Conservation (phyloP, 768 basidiomycete genomes). For the Russula sp. region DNA sequence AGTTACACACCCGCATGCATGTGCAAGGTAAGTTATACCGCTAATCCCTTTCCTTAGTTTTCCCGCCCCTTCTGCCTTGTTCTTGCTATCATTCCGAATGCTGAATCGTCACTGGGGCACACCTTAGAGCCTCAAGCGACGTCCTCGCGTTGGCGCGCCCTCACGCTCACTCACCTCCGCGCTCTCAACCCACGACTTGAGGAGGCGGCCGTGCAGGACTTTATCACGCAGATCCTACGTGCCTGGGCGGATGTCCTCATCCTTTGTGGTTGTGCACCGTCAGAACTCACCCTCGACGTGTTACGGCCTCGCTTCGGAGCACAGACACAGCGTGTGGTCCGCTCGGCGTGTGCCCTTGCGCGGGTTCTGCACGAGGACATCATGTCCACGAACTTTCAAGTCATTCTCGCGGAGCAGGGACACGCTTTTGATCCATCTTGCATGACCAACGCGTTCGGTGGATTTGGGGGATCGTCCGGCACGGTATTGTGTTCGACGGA, state of each 20-base stretch:
- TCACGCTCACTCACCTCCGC: constrained; percentile 66
- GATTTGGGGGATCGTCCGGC: constrained; percentile 41
- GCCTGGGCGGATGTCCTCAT: constrained; percentile 66
- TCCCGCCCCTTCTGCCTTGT: constrained; percentile 25
- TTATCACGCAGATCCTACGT: constrained; percentile 66
- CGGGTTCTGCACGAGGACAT: constrained; percentile 66
- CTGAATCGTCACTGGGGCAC: constrained; percentile 13
- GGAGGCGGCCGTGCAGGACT: constrained; percentile 63
- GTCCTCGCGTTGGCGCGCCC: constrained; percentile 69
- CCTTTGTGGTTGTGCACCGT: constrained; percentile 48
- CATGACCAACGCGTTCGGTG: constrained; percentile 62
- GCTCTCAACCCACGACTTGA: constrained; percentile 58
- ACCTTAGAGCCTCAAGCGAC: constrained; percentile 66
- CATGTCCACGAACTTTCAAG: constrained; percentile 70
- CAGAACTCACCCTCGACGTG: constrained; percentile 27
- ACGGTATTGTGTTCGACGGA: constrained; percentile 63
- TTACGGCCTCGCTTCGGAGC: constrained; percentile 48
- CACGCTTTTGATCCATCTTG: constrained; percentile 42
- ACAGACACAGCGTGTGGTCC: constrained; percentile 62
- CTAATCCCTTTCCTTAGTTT: background rate
- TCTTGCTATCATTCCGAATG: constrained; percentile 13
- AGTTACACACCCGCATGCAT: constrained; percentile 56
- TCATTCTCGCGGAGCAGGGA: constrained; percentile 54
- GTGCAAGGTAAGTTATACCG: constrained; percentile 39
- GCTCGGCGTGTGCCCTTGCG: constrained; percentile 56